Percentiles rank a stretch among this genome's conserved stretches.
These are phyloP conservation scores for Mucor saturninus DNA, from an alignment of 371 early-diverging fungal species.

Conservation along the genomic window DNA sequence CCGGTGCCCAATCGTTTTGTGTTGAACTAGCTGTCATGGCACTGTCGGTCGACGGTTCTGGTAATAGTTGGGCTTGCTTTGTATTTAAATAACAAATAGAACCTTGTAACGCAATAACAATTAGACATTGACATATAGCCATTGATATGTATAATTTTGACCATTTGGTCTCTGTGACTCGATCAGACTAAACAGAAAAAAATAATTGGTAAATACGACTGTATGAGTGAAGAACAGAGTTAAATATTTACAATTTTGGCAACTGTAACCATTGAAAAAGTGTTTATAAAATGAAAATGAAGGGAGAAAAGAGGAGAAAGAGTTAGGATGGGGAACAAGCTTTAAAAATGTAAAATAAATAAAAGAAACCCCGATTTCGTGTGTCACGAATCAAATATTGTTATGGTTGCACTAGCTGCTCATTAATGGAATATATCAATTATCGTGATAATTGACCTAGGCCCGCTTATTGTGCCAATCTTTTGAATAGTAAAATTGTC, in stretches of 20 bases:
- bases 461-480: neutral
- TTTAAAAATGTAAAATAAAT: neutral
- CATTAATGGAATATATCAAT: slow-evolving; percentile 8
- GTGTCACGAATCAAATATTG: slow-evolving; percentile 5
- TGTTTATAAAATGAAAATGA: neutral
- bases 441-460: neutral
- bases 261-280: slow-evolving; percentile 31
- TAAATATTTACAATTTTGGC: slow-evolving; percentile 36
- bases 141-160: slow-evolving; percentile 32
- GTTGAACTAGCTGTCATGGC: slow-evolving; percentile 17
- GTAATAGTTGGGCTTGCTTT: slow-evolving; percentile 22
- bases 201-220: neutral
- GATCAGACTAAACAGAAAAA: slow-evolving; percentile 11
- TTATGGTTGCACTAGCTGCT: neutral
- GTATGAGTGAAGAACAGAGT: neutral
- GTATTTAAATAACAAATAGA: slow-evolving; percentile 30
- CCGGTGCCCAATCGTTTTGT: slow-evolving; percentile 7
- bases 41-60: slow-evolving; percentile 17
- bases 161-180: slow-evolving; percentile 37
- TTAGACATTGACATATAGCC: slow-evolving; percentile 29
- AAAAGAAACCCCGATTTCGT: neutral
- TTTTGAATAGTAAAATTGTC: neutral
- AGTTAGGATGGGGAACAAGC: neutral
- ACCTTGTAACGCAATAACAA: slow-evolving; percentile 28
- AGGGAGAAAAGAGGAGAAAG: neutral